phyloP scores from a whole-genome alignment of 768 basidiomycete species.

The Serendipita sp. region DNA sequence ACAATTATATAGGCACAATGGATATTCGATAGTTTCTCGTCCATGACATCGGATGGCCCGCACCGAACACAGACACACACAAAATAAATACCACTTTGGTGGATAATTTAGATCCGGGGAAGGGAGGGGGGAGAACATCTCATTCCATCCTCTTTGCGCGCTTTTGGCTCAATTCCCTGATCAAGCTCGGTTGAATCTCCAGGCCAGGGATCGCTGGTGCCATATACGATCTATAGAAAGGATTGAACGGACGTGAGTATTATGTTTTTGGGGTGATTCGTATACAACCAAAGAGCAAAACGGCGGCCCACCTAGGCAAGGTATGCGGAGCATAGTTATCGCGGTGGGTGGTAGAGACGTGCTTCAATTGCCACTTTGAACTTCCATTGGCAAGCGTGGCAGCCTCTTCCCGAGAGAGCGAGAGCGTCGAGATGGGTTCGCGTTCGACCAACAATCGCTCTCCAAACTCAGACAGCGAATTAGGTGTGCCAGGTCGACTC shows the following conservation, averaged over 20 bases:
- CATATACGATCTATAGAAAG: neutral
- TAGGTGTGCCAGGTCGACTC: neutral
- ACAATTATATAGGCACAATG: neutral
- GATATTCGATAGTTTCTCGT: neutral
- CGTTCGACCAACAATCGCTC: neutral
- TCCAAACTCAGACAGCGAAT: neutral
- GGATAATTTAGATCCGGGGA: conserved; percentile 1
- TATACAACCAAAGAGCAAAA: no score
- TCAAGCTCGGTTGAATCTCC: neutral
- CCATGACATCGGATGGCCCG: neutral
- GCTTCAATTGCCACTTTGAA: no score
- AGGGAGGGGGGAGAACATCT: no score
- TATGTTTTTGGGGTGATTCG: no score
- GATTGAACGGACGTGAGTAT: no score
- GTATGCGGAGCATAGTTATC: neutral
- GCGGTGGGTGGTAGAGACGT: neutral
- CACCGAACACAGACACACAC: no score
- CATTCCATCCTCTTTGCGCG: neutral
- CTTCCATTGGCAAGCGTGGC: neutral
- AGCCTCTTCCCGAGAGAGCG: neutral
- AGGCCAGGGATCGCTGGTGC: neutral
- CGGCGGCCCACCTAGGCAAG: neutral
- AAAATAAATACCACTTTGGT: conserved; percentile 6
- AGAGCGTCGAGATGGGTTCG: no score
- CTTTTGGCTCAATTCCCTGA: neutral